Evolutionary conservation across 345 rosid species (phyloP), one percentile per base, ranked within the genome.

Genomic region (Citrus maxima): DNA sequence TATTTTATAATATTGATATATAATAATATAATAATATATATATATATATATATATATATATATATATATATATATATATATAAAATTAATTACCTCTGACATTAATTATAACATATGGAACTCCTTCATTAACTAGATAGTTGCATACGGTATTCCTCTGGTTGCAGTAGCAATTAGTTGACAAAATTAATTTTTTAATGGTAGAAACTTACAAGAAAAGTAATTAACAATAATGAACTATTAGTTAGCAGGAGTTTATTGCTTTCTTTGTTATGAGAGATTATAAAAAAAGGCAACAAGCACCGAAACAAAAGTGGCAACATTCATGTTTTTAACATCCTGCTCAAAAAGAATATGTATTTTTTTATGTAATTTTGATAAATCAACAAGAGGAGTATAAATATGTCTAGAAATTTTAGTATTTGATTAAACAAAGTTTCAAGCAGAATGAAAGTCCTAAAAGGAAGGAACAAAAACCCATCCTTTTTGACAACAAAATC

Each of bases 91-190:
- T 51, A 51, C 77, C 81, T 78, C 72, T 7, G 73, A 79, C 72
- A 72, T 79, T 14, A 72, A 72, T 79, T 22, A 72, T 63, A 13
- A 65, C 34, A 70, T 37, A 78, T 35, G 72, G 72, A 72, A 64
- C 54, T 30, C 72, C 67, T 13, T 63, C 27, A 32, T 37, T 55
- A 2, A 66, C 66, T 18, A 78, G 22, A 51, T 56, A 71, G 18
- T 62, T 51, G 1, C 56, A 64, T 49, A 12, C 56, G 14, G 2
- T 27, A 38, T 38, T 35, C n/a, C 65, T 37, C 67, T 78, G 27
- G 46, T 74, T 49, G 7, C 25, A 25, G 25, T 51, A 16, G 56
- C 7, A 13, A 51, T 51, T 51, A 54, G 10, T 28, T 12, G 10
- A 71, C 63, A 63, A 49, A 18, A 51, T 18, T 51, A 4, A 1